Evolutionary conservation across 345 rosid genomes (phyloP).

Genomic region (Geranium brycei): DNA sequence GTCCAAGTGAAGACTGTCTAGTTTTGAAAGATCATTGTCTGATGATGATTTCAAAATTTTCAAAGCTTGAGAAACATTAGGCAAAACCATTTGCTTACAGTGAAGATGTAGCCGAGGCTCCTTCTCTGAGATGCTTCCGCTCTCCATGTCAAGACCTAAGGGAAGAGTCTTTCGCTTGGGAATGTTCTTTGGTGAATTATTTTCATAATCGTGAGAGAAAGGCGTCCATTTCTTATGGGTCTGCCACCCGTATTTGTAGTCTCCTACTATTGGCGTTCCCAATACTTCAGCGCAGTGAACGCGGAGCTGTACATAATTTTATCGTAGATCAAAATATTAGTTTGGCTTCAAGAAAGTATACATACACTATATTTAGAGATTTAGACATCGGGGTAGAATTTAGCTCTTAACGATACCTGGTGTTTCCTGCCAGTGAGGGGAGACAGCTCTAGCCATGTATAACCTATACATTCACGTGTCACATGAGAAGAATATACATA

Average conservation of each 20-base stretch:
- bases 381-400: neutral
- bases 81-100: conserved; percentile 60
- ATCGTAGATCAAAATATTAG: neutral
- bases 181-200: conserved; percentile 9
- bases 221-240: conserved; percentile 44
- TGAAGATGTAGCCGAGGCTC: conserved; percentile 84
- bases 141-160: conserved; percentile 54
- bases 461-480: conserved; percentile 34
- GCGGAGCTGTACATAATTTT: conserved; percentile 43
- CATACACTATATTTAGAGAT: neutral
- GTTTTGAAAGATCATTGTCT: conserved; percentile 33
- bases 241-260: conserved; percentile 86
- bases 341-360: neutral
- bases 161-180: conserved; percentile 25
- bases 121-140: conserved; percentile 55
- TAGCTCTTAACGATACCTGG: conserved; percentile 38
- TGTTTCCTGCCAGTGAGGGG: conserved; percentile 96
- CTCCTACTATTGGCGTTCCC: conserved; percentile 91
- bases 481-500: no score
- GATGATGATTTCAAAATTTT: conserved; percentile 20
- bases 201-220: conserved; percentile 13
- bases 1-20: conserved; percentile 40
- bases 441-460: conserved; percentile 73
- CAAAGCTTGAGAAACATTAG: conserved; percentile 52
- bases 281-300: conserved; percentile 92